These are phyloP conservation scores for Pilobolus umbonatus DNA, from an alignment of 192 early-diverging fungal species.

Conservation along the genomic window DNA sequence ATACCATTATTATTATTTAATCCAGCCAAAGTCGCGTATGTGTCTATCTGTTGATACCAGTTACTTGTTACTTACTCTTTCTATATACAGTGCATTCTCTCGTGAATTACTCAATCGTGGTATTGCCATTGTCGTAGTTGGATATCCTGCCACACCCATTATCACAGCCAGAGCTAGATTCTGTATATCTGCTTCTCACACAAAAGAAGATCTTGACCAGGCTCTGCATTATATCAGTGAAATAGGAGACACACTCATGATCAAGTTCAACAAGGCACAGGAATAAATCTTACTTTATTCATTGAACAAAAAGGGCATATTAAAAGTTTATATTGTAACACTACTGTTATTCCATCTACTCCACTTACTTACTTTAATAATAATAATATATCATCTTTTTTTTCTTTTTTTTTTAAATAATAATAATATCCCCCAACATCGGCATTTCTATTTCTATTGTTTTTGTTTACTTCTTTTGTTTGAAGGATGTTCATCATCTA, in stretches of 20 bases:
- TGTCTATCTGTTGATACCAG: neutral
- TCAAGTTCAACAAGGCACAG: conserved; percentile 43
- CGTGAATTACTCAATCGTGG: conserved; percentile 84
- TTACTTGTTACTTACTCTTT: neutral
- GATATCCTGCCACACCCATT: conserved; percentile 97
- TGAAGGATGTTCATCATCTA: neutral
- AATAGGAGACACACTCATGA: conserved; percentile 65
- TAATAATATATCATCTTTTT: no score
- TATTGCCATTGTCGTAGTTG: conserved; percentile 95
- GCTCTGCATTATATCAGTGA: conserved; percentile 67
- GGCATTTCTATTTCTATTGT: neutral
- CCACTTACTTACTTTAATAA: no score
- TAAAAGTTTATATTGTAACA: no score
- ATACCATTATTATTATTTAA: conserved; percentile 80
- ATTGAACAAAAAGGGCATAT: no score
- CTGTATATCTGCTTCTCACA: conserved; percentile 93
- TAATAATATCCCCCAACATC: no score
- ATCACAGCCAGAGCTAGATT: conserved; percentile 91
- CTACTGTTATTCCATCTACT: neutral
- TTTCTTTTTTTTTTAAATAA: conserved; percentile 4
- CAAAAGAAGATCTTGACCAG: conserved; percentile 75
- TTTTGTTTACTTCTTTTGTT: neutral
- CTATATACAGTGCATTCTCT: conserved; percentile 69
- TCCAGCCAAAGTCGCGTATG: conserved; percentile 78
- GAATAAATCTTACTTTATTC: neutral